Conservation (phyloP, 768 basidiomycete species). For the Cystobasidium ongulense region DNA sequence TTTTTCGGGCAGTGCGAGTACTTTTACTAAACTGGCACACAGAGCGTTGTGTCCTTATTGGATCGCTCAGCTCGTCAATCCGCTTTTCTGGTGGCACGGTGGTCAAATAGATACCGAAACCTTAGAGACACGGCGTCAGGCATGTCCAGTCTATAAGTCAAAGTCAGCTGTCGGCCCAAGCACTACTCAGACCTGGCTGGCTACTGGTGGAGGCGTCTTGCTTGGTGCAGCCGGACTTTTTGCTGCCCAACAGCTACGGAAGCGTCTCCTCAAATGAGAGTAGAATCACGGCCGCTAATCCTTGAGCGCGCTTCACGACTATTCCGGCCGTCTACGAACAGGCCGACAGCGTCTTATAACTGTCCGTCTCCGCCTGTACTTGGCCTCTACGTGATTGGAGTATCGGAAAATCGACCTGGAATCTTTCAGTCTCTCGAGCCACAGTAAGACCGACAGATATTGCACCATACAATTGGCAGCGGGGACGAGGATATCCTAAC, state of each 20-base stretch:
- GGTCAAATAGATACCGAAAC: not conserved
- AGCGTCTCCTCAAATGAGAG: not conserved
- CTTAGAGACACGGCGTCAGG: not conserved
- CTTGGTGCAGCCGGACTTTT: not conserved
- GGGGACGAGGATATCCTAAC: too few relatives aligned
- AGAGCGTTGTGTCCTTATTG: constrained; percentile 15
- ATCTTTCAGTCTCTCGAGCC: too few relatives aligned
- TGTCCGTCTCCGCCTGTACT: too few relatives aligned
- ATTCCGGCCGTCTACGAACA: too few relatives aligned
- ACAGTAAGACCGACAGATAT: too few relatives aligned
- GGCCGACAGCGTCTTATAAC: too few relatives aligned
- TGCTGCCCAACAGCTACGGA: not conserved
- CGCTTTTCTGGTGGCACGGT: not conserved
- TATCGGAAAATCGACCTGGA: too few relatives aligned
- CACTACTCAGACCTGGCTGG: not conserved
- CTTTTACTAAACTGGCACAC: not conserved
- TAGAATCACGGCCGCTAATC: too few relatives aligned
- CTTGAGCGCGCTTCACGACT: too few relatives aligned
- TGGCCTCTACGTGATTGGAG: too few relatives aligned
- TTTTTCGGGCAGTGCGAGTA: not conserved
- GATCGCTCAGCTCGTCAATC: constrained; percentile 16
- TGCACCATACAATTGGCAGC: too few relatives aligned
- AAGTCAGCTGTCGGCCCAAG: constrained; percentile 2
- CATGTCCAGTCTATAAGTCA: constrained; percentile 9
- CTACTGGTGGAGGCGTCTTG: not conserved